Evolutionary conservation across 2,329 filamentous ascomycete genomes (phyloP).

Genomic region (Trichothecium roseum): DNA sequence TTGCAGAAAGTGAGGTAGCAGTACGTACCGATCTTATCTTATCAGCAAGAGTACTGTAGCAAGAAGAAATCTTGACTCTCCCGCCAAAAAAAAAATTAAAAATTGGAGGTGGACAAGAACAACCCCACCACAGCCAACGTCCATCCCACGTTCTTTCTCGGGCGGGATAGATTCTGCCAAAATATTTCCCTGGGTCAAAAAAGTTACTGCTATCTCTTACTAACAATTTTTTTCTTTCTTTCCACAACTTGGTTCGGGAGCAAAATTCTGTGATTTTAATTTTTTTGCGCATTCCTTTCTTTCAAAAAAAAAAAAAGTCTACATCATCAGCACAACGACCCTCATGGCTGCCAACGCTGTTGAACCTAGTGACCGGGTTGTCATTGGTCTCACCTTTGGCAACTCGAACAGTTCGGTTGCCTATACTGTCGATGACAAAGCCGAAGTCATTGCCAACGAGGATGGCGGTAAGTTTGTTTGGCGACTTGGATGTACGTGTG

Average conservation of each 20-base stretch:
- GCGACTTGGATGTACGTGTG: background rate
- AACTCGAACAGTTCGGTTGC: conserved; percentile 98
- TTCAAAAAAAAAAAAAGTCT: no score
- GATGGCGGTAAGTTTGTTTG: conserved; percentile 65
- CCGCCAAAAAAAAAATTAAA: no score
- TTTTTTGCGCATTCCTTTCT: no score
- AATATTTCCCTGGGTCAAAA: conserved; percentile 3
- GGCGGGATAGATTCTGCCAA: background rate
- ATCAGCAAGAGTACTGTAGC: conserved; percentile 1
- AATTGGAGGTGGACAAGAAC: background rate
- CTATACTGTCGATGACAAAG: conserved; percentile 84
- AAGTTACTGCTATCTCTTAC: no score
- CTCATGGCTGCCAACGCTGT: conserved; percentile 37
- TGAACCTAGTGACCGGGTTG: conserved; percentile 50
- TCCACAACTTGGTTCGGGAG: no score
- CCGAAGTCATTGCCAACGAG: conserved; percentile 97
- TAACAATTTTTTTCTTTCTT: no score
- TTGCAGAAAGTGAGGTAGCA: background rate
- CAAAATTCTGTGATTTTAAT: no score
- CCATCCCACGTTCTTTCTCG: no score
- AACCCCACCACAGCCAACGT: background rate
- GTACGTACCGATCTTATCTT: conserved; percentile 1
- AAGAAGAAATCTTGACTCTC: background rate
- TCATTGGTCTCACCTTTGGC: conserved; percentile 95
- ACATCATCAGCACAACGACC: conserved; percentile 7